phyloP scores from a whole-genome alignment of 2,329 filamentous ascomycete genomes.

The Dryadomyces quercivorus region DNA sequence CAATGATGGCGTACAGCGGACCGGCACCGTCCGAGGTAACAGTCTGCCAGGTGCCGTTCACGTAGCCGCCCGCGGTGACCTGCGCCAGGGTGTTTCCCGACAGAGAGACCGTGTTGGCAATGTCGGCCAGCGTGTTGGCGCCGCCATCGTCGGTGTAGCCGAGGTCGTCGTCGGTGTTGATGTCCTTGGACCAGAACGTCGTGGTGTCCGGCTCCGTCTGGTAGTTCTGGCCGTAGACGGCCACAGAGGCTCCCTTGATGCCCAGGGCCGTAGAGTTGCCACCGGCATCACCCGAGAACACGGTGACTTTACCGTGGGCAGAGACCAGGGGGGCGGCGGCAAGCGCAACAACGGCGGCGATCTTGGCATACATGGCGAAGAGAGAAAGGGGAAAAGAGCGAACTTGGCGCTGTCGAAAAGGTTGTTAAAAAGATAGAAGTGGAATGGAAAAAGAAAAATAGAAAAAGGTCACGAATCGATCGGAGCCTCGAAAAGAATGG shows the following conservation, averaged over 20 bases:
- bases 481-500: not conserved
- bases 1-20: constrained; percentile 54
- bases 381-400: not conserved
- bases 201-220: constrained; percentile 55
- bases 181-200: constrained; percentile 38
- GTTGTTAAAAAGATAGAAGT: not conserved
- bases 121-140: constrained; percentile 30
- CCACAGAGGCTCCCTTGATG: constrained; percentile 43
- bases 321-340: constrained; percentile 42
- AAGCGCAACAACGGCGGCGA: constrained; percentile 35
- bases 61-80: constrained; percentile 40
- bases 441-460: not conserved
- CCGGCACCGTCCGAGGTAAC: constrained; percentile 55
- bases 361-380: constrained; percentile 20
- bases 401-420: not conserved
- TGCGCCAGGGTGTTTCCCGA: constrained; percentile 47
- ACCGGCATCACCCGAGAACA: constrained; percentile 43
- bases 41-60: constrained; percentile 54
- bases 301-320: constrained; percentile 48
- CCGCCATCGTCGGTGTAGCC: constrained; percentile 45
- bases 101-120: constrained; percentile 38
- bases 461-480: not conserved
- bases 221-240: constrained; percentile 45
- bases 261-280: constrained; percentile 40
- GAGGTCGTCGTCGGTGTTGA: constrained; percentile 24